phyloP scores from a whole-genome alignment of 306 rosid genomes.

The Prunus fruticosa region DNA sequence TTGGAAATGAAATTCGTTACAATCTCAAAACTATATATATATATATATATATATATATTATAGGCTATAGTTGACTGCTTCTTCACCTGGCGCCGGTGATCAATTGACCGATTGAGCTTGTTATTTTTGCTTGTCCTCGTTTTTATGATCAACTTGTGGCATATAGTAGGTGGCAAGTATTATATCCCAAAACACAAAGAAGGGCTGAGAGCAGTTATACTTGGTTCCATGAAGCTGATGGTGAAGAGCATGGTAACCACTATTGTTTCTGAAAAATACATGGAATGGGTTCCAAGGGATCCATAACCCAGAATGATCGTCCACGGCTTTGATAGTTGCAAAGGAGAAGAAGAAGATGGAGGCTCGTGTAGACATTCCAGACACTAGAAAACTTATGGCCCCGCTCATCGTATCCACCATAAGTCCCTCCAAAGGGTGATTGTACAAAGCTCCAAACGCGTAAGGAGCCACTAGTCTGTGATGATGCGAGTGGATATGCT shows the following conservation, averaged over 20 bases:
- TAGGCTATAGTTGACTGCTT: no score
- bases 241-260: slow-evolving; percentile 78
- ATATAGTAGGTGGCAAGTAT: slow-evolving; percentile 62
- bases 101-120: no score
- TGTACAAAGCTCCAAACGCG: slow-evolving; percentile 15
- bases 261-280: slow-evolving; percentile 58
- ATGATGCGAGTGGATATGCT: slow-evolving; percentile 73
- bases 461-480: slow-evolving; percentile 51
- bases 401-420: not conserved
- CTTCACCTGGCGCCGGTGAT: no score
- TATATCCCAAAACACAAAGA: slow-evolving; percentile 78
- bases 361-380: not conserved
- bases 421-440: slow-evolving; percentile 10
- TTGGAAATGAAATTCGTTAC: no score
- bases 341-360: slow-evolving; percentile 58
- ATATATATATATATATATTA: no score
- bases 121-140: not conserved
- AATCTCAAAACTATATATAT: no score
- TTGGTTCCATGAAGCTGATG: slow-evolving; percentile 83
- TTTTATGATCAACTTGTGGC: slow-evolving; percentile 31
- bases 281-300: slow-evolving; percentile 82
- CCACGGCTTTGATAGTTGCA: slow-evolving; percentile 81
- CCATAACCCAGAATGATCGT: slow-evolving; percentile 79
- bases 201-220: slow-evolving; percentile 86
- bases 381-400: not conserved